Evolutionary conservation across 768 basidiomycete genomes (phyloP).

Genomic region (Inosperma sp.): DNA sequence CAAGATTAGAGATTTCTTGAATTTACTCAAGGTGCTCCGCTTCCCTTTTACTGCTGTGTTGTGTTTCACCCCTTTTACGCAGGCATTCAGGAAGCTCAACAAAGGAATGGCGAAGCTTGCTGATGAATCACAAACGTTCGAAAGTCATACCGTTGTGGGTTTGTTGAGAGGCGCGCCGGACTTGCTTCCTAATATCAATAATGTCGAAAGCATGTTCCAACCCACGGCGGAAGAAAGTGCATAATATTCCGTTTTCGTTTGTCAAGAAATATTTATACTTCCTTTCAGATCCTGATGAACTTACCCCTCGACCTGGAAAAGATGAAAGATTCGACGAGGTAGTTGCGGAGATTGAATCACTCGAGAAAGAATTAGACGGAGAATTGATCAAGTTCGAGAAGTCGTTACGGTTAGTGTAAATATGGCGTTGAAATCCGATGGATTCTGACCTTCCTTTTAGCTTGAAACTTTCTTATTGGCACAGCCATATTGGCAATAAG

Average conservation of each 20-base stretch:
- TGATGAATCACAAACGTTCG: constrained; percentile 66
- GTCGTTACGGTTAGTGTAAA: constrained; percentile 51
- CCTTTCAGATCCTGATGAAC: constrained; percentile 54
- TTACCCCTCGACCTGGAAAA: constrained; percentile 80
- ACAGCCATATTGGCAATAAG: constrained; percentile 82
- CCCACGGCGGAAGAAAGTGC: constrained; percentile 56
- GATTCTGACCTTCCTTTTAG: constrained; percentile 18
- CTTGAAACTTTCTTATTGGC: constrained; percentile 34
- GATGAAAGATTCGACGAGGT: constrained; percentile 82
- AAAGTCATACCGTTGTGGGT: constrained; percentile 69
- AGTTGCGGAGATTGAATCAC: constrained; percentile 57
- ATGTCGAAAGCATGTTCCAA: constrained; percentile 68
- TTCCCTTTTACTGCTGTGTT: neutral
- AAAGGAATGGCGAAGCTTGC: constrained; percentile 60
- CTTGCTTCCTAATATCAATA: constrained; percentile 61
- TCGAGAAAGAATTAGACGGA: constrained; percentile 71
- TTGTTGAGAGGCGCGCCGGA: constrained; percentile 81
- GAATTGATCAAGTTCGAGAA: constrained; percentile 63
- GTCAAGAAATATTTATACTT: neutral
- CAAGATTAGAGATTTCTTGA: constrained; percentile 81
- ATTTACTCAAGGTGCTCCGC: constrained; percentile 60
- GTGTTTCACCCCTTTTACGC: neutral
- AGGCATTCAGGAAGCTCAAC: constrained; percentile 76
- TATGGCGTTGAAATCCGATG: neutral
- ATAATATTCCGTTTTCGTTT: constrained; percentile 1